Evolutionary conservation across 192 early-diverging fungal species (phyloP).

Genomic region (Backusella mclennaniae): DNA sequence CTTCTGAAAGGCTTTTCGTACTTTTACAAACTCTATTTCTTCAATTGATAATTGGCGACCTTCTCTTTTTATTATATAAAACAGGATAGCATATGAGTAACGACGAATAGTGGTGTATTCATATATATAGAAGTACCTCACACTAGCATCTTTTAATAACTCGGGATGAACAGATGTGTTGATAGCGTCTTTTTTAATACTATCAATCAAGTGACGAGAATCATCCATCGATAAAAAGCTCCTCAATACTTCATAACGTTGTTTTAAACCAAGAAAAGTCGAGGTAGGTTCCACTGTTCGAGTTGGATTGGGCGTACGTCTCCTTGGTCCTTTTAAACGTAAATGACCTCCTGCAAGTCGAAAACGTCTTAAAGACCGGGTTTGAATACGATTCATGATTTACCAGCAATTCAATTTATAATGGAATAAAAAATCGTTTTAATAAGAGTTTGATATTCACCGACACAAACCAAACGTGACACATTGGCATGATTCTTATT

Average conservation of each 20-base stretch:
- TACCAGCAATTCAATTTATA: not conserved
- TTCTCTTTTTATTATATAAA: slow-evolving; percentile 18
- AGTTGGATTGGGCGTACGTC: not conserved
- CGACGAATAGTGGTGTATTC: slow-evolving; percentile 16
- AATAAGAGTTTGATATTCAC: not conserved
- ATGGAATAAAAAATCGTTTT: not conserved
- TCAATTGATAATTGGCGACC: slow-evolving; percentile 41
- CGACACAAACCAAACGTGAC: not conserved
- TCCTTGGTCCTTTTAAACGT: not conserved
- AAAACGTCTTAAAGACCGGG: not conserved
- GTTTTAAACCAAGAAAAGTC: not conserved
- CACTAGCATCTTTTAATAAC: slow-evolving; percentile 9
- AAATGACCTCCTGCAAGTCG: not conserved
- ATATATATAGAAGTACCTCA: not conserved
- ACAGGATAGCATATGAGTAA: slow-evolving; percentile 1
- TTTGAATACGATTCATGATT: not conserved
- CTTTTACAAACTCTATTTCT: slow-evolving; percentile 46
- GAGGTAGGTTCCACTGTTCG: not conserved
- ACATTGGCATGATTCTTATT: not conserved
- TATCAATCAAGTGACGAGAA: slow-evolving; percentile 16
- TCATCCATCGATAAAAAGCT: slow-evolving; percentile 23
- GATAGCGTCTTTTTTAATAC: not conserved
- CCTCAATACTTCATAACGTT: slow-evolving; percentile 14
- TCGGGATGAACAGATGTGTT: not conserved
- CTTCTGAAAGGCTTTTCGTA: slow-evolving; percentile 47